Evolutionary conservation across 768 basidiomycete species (phyloP), one percentile per base, ranked within the genome.

Genomic region (Naematelia aurantialba): DNA sequence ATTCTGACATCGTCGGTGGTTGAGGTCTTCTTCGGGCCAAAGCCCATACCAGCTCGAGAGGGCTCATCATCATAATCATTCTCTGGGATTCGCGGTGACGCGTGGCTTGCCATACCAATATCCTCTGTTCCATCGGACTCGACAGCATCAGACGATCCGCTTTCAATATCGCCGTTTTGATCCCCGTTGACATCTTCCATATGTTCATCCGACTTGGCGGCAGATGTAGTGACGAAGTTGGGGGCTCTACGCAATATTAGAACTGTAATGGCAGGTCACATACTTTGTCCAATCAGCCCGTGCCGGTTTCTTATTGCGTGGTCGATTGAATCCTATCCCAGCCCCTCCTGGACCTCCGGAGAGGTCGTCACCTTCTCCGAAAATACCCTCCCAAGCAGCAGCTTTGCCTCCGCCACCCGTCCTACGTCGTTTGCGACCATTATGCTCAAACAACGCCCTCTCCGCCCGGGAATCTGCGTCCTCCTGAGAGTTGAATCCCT

Each of bases 331-430:
- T 5, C 67, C 62, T 56, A 66, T 22, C 48, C 65, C 68, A 25
- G 61, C 50, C 13, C 68, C 65, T 44, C 65, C 52, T 21, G 45
- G n/a, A 17, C 54, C 19, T 17, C 30, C 53, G 14, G 64, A n/a
- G n/a, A n/a, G 68, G 21, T 74, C 72, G 17, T 64, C 64, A 12
- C 70, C 72, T 51, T 74, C 74, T 1, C 72, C 76, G 60, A 75
- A 77, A 12, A 74, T 65, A 5, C 76, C 76, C 46, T 75, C 72
- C 76, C 76, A 77, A 25, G 76, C 76, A 19, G 61, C 53, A 13
- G 56, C 67, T 55, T 77, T 77, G 22, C 74, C 74, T 31, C 61
- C 45, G 14, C 66, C 72, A 26, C 47, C 59, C 5, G 27, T 60
- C 48, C 55, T 65, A 25, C 58, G 65, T 42, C 69, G 53, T 52